Conservation (phyloP, 768 basidiomycete genomes). For the Gyrodon lividus region DNA sequence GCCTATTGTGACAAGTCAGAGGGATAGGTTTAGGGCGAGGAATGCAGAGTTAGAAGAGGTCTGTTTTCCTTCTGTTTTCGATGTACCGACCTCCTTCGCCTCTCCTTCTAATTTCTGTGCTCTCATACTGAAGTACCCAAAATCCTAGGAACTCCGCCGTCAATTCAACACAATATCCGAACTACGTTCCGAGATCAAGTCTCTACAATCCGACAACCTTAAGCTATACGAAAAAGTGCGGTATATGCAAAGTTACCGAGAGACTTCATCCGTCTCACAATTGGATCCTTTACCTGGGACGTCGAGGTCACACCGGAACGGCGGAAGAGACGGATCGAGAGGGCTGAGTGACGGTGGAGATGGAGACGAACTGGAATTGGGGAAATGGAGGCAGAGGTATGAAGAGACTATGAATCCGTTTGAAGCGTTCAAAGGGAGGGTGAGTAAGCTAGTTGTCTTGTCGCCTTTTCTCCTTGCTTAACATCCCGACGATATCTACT, state of each 20-base stretch:
- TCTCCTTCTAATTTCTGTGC: background rate
- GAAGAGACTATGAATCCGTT: conserved; percentile 99
- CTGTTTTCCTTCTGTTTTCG: conserved; percentile 10
- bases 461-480: background rate
- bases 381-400: conserved; percentile 87
- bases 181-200: conserved; percentile 88
- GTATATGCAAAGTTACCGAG: conserved; percentile 96
- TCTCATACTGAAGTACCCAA: background rate
- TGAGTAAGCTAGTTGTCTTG: conserved; percentile 40
- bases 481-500: no score
- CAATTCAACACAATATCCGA: conserved; percentile 95
- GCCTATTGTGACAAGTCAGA: conserved; percentile 97
- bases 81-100: background rate
- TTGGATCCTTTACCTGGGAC: conserved; percentile 63
- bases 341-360: conserved; percentile 28
- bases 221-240: conserved; percentile 99
- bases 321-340: background rate
- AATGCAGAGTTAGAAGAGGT: conserved; percentile 98
- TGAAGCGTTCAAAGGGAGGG: conserved; percentile 93
- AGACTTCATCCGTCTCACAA: conserved; percentile 65
- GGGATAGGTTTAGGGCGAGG: conserved; percentile 95
- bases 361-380: conserved; percentile 63
- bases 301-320: conserved; percentile 13
- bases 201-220: conserved; percentile 90
- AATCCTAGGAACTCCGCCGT: conserved; percentile 86